Evolutionary conservation across 2,329 filamentous ascomycete species (phyloP).

Genomic region (Chrysoporthe deuterocubensis): DNA sequence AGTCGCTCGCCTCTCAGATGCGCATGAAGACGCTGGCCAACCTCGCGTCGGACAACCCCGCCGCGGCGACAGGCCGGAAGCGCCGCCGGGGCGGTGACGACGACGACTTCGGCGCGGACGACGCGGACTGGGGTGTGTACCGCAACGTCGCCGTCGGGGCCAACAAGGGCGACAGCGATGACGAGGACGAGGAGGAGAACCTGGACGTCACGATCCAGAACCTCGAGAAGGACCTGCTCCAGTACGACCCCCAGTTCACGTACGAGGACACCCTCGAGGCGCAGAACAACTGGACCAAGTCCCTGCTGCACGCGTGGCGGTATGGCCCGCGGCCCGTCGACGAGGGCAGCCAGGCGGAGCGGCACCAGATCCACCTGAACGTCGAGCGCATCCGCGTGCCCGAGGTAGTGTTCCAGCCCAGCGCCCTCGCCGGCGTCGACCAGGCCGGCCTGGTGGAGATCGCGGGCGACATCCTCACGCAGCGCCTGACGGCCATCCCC

Average conservation of each 20-base stretch:
- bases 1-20: conserved; percentile 93
- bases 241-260: conserved; percentile 85
- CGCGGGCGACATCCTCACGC: conserved; percentile 83
- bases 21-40: conserved; percentile 99
- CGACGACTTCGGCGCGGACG: conserved; percentile 94
- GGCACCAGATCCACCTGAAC: conserved; percentile 91
- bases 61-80: conserved; percentile 65
- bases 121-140: conserved; percentile 98
- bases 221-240: conserved; percentile 82
- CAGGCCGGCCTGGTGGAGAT: conserved; percentile 95
- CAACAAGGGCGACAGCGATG: conserved; percentile 71
- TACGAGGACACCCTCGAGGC: conserved; percentile 92
- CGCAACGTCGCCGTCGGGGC: conserved; percentile 86
- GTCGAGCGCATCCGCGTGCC: conserved; percentile 94
- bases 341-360: conserved; percentile 74
- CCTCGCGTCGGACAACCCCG: conserved; percentile 85
- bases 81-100: conserved; percentile 86
- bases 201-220: conserved; percentile 72
- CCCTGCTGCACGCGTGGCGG: conserved; percentile 84
- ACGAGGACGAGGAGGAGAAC: conserved; percentile 92
- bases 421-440: conserved; percentile 82
- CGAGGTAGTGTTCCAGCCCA: conserved; percentile 90
- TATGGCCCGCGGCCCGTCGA: conserved; percentile 89
- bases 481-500: conserved; percentile 67
- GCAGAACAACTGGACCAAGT: conserved; percentile 94